Base-by-base conservation (phyloP, 2,329 filamentous ascomycete species). In the Penicillium freii region DNA sequence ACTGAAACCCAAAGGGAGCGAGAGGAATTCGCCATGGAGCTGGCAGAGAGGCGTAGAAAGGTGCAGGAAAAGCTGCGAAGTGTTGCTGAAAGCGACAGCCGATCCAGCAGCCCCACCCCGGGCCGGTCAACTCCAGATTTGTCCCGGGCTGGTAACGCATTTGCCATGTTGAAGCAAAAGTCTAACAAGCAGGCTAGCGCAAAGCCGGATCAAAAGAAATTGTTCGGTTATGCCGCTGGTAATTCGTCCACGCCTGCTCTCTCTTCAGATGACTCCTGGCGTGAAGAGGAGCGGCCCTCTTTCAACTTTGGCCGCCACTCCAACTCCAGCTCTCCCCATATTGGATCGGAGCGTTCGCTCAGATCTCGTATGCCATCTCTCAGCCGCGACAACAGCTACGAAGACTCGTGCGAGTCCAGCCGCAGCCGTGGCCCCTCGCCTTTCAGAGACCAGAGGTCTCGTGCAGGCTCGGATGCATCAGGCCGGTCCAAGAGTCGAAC, bases 401-500 rank as follows among this genome's bases (percentile, higher is more conserved):
- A 75, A 33, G 73, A 70, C 23, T 68, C 68, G 4, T 67, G 68
- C 27, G 71, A 75, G 44, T 74, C 70, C 11, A 71, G 68, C 59
- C 68, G 66, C 42, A 74, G 73, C 62, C 73, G 73, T 53, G 69
- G 64, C 15, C 61, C 63, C 33, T 75, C 72, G 6, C 72, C 80
- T 57, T 72, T 71, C 61, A 71, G 70, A 48, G 73, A 73, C 21
- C 73, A 70, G 29, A 75, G 83, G 50, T 80, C 82, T 59, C 80
- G 84, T 49, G 84, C 84, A 6, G 80, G 78, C 60, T 86, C 84
- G 7, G 79, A 81, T 53, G 75, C 79, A 3, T 80, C 78, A 51
- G 78, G 77, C 29, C 79, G 83, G 29, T 84, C 83, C 8, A 80
- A 80, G 60, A 85, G 83, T 66, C 80, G 81, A 42, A 74, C 75